These are phyloP conservation scores for Cucurbita argyrosperma DNA, from an alignment of 306 rosid species.

Conservation along the genomic window DNA sequence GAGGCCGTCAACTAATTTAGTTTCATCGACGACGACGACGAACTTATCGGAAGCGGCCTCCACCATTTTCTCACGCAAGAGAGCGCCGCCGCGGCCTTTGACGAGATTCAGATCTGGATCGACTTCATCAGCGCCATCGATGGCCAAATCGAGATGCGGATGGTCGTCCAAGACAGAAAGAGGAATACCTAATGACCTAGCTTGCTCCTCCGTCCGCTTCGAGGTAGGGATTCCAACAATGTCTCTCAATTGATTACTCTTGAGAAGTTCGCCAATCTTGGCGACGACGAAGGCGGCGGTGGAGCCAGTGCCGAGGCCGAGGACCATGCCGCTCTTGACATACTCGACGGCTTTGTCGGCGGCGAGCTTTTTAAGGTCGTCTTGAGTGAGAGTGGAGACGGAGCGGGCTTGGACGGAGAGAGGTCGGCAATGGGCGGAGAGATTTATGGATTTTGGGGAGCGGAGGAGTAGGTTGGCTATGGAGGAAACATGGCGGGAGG, in stretches of 20 bases:
- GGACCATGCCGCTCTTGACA: constrained; percentile 75
- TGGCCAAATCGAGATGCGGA: constrained; percentile 57
- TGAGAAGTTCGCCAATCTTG: constrained; percentile 67
- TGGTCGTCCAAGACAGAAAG: constrained; percentile 55
- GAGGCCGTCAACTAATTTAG: constrained; percentile 42
- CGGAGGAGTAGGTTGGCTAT: constrained; percentile 24
- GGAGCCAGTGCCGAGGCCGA: constrained; percentile 80
- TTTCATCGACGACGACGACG: constrained; percentile 62
- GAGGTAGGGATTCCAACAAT: constrained; percentile 79
- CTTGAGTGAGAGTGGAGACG: constrained; percentile 41
- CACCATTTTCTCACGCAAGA: constrained; percentile 69
- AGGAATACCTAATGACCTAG: constrained; percentile 53
- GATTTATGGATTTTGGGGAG: constrained; percentile 18
- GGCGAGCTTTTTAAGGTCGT: constrained; percentile 74
- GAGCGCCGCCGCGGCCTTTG: constrained; percentile 83
- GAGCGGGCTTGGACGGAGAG: constrained; percentile 37
- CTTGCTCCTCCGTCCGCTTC: constrained; percentile 56
- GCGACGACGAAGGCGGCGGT: constrained; percentile 68
- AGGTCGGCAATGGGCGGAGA: constrained; percentile 22
- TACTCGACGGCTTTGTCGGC: constrained; percentile 82
- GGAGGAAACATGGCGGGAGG: constrained; percentile 32
- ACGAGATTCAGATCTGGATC: constrained; percentile 59
- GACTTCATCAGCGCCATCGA: constrained; percentile 87
- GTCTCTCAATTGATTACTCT: constrained; percentile 40
- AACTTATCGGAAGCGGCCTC: constrained; percentile 61